Percentiles rank a stretch among this genome's conserved stretches.
These are phyloP conservation scores for sunflower (Helianthus annuus) DNA, from an alignment of 129 eudicot species.

Conservation along the genomic window HanXRQr2.0-SUNRISE NC_035446.2:92051871-92052370, in stretches of 20 bases:
- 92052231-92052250: too few relatives aligned
- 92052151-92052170: background rate
- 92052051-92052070: background rate
- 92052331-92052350: too few relatives aligned
- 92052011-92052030: slow-evolving; percentile 82
- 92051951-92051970: slow-evolving; percentile 86
- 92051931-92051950: slow-evolving; percentile 62
- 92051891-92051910: background rate
- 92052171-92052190: background rate
- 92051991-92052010: slow-evolving; percentile 74
- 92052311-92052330: background rate
- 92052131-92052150: background rate
- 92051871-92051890: background rate
- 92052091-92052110: too few relatives aligned
- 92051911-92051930: slow-evolving; percentile 6
- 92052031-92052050: slow-evolving; percentile 38
- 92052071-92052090: background rate
- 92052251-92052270: too few relatives aligned
- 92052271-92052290: too few relatives aligned
- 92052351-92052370: background rate
- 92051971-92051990: slow-evolving; percentile 80
- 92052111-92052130: background rate
- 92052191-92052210: too few relatives aligned
- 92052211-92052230: too few relatives aligned
- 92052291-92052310: too few relatives aligned